Percentiles rank a stretch among this genome's conserved stretches.
phyloP scores from a whole-genome alignment of 352 stramenopile species.

The Globisporangium nagaii region DNA sequence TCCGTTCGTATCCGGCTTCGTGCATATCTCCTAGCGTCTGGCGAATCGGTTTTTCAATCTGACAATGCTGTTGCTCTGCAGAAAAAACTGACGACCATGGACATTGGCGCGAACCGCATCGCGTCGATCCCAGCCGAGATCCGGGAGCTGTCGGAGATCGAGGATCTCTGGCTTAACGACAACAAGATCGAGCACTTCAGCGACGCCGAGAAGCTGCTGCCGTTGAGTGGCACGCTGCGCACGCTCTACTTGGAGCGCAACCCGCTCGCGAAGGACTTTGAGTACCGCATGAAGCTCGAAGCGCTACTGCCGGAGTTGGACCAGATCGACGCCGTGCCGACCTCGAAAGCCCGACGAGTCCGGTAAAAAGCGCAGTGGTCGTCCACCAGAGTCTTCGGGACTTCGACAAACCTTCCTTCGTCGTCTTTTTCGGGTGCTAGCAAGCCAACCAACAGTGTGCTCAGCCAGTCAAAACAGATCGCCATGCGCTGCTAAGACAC shows the following conservation, averaged over 20 bases:
- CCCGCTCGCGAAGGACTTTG: constrained; percentile 88
- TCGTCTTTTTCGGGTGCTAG: constrained; percentile 7
- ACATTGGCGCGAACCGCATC: constrained; percentile 85
- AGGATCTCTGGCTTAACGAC: constrained; percentile 82
- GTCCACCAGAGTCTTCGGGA: background rate
- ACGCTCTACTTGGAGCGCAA: constrained; percentile 97
- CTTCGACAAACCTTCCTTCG: no score
- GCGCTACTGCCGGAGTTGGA: constrained; percentile 86
- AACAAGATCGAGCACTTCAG: constrained; percentile 57
- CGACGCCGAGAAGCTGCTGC: constrained; percentile 62
- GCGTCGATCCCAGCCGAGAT: constrained; percentile 44
- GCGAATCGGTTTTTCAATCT: no score
- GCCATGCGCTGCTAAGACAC: no score
- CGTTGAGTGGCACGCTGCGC: constrained; percentile 73
- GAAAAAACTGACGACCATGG: constrained; percentile 55
- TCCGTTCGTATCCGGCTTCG: background rate
- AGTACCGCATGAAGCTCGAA: constrained; percentile 94
- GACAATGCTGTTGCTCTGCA: constrained; percentile 12
- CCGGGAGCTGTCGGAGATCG: constrained; percentile 28
- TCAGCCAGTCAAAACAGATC: no score
- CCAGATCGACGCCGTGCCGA: constrained; percentile 92
- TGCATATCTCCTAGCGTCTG: no score
- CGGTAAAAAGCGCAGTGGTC: background rate
- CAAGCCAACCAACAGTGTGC: background rate
- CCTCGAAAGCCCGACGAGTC: constrained; percentile 41